Percentiles rank a stretch among this genome's conserved stretches.
Evolutionary conservation across 352 stramenopile species (phyloP).

Genomic region (Globisporangium acanthophoron): DNA sequence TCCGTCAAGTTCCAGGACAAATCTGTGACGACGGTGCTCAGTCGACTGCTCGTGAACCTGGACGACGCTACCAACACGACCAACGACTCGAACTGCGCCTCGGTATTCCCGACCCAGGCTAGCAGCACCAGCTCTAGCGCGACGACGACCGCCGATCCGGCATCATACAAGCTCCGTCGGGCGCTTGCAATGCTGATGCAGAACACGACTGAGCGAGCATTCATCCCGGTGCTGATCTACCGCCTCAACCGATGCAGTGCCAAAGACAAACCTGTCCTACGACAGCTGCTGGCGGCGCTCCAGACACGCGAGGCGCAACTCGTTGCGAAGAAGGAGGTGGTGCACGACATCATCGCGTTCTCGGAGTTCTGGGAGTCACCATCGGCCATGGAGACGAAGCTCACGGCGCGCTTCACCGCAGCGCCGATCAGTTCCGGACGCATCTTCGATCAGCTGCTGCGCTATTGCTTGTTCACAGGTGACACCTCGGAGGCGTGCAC

Average conservation of each 20-base stretch:
- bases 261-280: constrained; percentile 39
- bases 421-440: constrained; percentile 37
- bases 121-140: background rate
- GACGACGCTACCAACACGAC: constrained; percentile 9
- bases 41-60: constrained; percentile 29
- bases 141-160: background rate
- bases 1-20: constrained; percentile 26
- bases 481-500: constrained; percentile 31
- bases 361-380: constrained; percentile 72
- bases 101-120: background rate
- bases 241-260: constrained; percentile 46
- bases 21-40: constrained; percentile 27
- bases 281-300: constrained; percentile 23
- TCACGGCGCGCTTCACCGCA: constrained; percentile 43
- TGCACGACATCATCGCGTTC: constrained; percentile 62
- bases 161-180: constrained; percentile 10
- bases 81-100: constrained; percentile 10
- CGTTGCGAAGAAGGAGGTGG: constrained; percentile 21
- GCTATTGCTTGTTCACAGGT: constrained; percentile 60
- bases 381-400: constrained; percentile 29
- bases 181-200: constrained; percentile 42
- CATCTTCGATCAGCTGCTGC: constrained; percentile 35
- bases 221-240: constrained; percentile 60
- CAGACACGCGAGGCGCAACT: constrained; percentile 9
- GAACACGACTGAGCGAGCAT: constrained; percentile 33